phyloP scores from a whole-genome alignment of 1,284 basidiomycete species.

The Boletus semigastroideus region DNA sequence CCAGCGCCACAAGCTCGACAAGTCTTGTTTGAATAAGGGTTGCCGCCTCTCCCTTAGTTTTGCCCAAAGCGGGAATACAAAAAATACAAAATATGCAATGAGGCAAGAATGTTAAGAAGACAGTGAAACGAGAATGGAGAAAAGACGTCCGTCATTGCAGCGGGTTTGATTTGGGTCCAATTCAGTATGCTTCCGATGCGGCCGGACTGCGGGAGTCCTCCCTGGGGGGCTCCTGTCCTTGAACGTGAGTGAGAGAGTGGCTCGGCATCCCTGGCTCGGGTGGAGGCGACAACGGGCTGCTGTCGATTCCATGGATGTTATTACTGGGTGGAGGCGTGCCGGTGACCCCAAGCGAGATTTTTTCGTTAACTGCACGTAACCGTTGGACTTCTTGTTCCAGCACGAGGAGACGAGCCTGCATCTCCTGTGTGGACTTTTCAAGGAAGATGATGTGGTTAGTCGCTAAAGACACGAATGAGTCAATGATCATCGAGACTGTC shows the following conservation, averaged over 20 bases:
- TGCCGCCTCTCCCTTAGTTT: slow-evolving; percentile 27
- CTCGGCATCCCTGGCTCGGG: slow-evolving; percentile 47
- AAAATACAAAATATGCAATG: slow-evolving; percentile 35
- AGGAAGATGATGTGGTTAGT: slow-evolving; percentile 72
- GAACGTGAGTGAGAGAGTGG: slow-evolving; percentile 51
- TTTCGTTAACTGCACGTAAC: slow-evolving; percentile 73
- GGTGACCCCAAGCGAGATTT: slow-evolving; percentile 63
- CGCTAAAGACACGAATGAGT: slow-evolving; percentile 41
- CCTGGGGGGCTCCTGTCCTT: slow-evolving; percentile 54
- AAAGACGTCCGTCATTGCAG: slow-evolving; percentile 22
- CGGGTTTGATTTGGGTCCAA: slow-evolving; percentile 15
- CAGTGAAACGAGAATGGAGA: slow-evolving; percentile 26
- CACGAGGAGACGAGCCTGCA: slow-evolving; percentile 60
- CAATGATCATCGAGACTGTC: not conserved
- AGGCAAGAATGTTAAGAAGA: slow-evolving; percentile 33
- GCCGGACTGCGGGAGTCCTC: slow-evolving; percentile 64
- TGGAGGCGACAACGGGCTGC: slow-evolving; percentile 62
- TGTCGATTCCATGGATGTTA: slow-evolving; percentile 43
- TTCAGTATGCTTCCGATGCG: slow-evolving; percentile 50
- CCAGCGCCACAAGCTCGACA: slow-evolving; percentile 34
- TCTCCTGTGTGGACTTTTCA: slow-evolving; percentile 66
- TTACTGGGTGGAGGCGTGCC: slow-evolving; percentile 52
- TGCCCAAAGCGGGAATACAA: slow-evolving; percentile 36
- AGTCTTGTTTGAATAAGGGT: slow-evolving; percentile 17
- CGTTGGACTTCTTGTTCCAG: slow-evolving; percentile 67